Conservation (phyloP, 2,329 filamentous ascomycete species). For the Fusarium neocosmosporiellum region DNA sequence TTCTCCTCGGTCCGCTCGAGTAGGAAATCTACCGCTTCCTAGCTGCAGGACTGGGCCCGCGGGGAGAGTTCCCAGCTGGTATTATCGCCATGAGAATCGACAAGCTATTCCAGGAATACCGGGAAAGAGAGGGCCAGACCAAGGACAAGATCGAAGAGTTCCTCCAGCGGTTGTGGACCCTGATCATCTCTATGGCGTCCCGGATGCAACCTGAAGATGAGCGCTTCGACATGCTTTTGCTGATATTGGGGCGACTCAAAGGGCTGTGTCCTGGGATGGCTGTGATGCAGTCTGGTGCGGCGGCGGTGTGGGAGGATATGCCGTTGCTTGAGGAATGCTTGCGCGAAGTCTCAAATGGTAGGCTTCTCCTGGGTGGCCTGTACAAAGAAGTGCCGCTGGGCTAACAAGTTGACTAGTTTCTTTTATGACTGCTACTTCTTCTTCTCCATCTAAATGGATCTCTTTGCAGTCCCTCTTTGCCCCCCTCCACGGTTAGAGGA, state of each 20-base stretch:
- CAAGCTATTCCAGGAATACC: not conserved
- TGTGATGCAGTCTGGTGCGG: conserved; percentile 43
- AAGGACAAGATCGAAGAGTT: conserved; percentile 16
- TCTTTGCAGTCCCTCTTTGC: conserved; percentile 50
- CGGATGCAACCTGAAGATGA: conserved; percentile 43
- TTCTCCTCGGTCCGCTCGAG: not conserved
- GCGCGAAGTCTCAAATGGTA: conserved; percentile 47
- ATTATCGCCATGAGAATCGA: not conserved
- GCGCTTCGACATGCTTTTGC: conserved; percentile 40
- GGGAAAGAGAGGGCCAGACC: not conserved
- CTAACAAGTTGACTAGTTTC: not conserved
- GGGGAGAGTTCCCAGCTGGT: not conserved
- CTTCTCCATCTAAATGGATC: conserved; percentile 41
- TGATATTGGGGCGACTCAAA: conserved; percentile 37
- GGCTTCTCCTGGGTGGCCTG: conserved; percentile 11
- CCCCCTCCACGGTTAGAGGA: conserved; percentile 41
- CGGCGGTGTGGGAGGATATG: conserved; percentile 45
- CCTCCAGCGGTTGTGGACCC: conserved; percentile 46
- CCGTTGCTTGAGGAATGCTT: conserved; percentile 46
- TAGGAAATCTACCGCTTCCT: not conserved
- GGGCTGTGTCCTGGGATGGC: conserved; percentile 36
- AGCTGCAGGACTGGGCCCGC: not conserved
- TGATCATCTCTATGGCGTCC: conserved; percentile 40
- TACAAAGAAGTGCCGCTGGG: not conserved
- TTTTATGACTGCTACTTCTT: not conserved